Conservation (phyloP, 768 basidiomycete genomes). For the Serendipita indica region DNA sequence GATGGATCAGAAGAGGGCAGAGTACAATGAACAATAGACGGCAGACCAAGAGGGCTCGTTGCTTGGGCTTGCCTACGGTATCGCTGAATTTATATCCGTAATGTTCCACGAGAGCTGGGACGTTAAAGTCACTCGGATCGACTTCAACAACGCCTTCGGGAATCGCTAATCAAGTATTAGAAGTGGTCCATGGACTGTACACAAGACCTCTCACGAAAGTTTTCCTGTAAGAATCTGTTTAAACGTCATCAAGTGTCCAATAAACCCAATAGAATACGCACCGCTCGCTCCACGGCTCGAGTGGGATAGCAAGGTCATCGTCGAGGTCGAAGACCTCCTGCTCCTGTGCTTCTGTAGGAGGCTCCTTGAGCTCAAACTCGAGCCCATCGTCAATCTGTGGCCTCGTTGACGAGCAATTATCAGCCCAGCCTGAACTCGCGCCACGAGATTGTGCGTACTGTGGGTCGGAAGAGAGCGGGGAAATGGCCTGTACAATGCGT, state of each 20-base stretch:
- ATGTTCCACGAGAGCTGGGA: background rate
- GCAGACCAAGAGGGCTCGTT: background rate
- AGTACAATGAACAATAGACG: background rate
- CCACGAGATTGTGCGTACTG: background rate
- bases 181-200: background rate
- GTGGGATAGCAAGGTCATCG: background rate
- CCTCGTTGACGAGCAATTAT: background rate
- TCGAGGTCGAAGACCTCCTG: background rate
- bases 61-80: background rate
- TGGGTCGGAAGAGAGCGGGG: background rate
- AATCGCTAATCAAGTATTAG: background rate
- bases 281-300: background rate
- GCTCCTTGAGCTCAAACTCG: constrained; percentile 5
- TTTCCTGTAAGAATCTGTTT: background rate
- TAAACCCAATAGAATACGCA: background rate
- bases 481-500: background rate
- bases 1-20: background rate
- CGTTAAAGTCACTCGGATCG: background rate
- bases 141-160: background rate
- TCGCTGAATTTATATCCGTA: background rate
- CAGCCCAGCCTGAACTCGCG: background rate
- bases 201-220: constrained; percentile 8
- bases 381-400: background rate
- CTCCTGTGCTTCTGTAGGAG: background rate
- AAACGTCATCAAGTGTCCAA: background rate